Percentiles rank a stretch among this genome's conserved stretches.
These are phyloP conservation scores for Pseudonitzschia delicatissima DNA, from an alignment of 108 stramenopile genomes.

Conservation along the genomic window DNA sequence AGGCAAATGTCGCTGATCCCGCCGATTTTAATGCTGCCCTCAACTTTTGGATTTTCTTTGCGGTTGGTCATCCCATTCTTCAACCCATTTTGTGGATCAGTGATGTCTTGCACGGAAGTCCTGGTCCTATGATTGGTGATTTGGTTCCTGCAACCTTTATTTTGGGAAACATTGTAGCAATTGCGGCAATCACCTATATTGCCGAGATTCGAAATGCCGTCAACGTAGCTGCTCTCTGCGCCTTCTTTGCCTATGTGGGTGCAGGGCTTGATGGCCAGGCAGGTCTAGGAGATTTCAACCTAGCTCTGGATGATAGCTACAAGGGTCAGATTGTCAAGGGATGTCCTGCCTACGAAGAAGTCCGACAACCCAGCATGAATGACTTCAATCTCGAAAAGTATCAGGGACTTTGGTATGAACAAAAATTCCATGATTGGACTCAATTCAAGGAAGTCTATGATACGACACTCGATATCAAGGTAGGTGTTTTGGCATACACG, in stretches of 20 bases:
- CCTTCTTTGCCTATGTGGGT: conserved; percentile 78
- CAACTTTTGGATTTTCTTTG: conserved; percentile 94
- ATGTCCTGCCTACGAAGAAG: conserved; percentile 86
- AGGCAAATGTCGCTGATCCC: conserved; percentile 59
- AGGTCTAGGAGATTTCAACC: conserved; percentile 82
- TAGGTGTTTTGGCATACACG: conserved; percentile 17
- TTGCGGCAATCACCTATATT: conserved; percentile 58
- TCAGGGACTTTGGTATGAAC: conserved; percentile 89
- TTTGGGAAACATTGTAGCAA: conserved; percentile 64
- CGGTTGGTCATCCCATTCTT: conserved; percentile 82
- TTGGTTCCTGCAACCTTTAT: conserved; percentile 77
- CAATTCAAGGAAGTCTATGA: conserved; percentile 94
- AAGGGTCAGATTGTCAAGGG: conserved; percentile 80
- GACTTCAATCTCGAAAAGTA: conserved; percentile 86
- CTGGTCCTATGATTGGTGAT: conserved; percentile 65
- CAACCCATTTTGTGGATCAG: conserved; percentile 88
- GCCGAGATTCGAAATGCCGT: conserved; percentile 76
- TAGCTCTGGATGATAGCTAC: conserved; percentile 83
- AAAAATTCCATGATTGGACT: conserved; percentile 92
- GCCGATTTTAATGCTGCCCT: conserved; percentile 76
- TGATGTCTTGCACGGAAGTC: conserved; percentile 86
- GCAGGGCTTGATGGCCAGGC: conserved; percentile 82
- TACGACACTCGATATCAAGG: conserved; percentile 86
- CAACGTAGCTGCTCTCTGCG: conserved; percentile 68
- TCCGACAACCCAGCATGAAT: conserved; percentile 83